These are phyloP conservation scores for Euphorbia peplus DNA, from an alignment of 345 rosid species.

Conservation along the genomic window DNA sequence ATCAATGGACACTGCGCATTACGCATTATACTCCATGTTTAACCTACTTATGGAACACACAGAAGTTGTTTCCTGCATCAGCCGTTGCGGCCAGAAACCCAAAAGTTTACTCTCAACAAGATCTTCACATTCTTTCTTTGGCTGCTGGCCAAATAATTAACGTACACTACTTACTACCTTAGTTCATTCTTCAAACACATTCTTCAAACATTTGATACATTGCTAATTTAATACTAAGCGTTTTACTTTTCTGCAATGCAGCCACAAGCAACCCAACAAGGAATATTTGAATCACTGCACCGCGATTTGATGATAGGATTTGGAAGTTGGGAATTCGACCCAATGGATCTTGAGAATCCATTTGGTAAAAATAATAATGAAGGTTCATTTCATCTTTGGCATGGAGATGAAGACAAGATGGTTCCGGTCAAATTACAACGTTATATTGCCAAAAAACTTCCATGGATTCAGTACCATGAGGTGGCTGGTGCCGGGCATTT, in stretches of 20 bases:
- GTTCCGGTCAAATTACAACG: conserved; percentile 27
- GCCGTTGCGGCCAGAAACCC: conserved; percentile 5
- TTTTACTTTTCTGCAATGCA: not conserved
- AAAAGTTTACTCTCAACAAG: conserved; percentile 17
- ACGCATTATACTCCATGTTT: conserved; percentile 23
- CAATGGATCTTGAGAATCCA: conserved; percentile 27
- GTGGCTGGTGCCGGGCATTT: conserved; percentile 24
- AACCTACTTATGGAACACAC: conserved; percentile 31
- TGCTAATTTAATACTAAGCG: no score
- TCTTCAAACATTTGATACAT: no score
- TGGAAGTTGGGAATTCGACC: conserved; percentile 32
- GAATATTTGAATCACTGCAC: conserved; percentile 21
- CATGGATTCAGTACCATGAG: conserved; percentile 32
- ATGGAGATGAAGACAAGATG: conserved; percentile 25
- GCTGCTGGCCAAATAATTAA: not conserved
- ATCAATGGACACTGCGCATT: conserved; percentile 21
- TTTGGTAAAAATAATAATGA: conserved; percentile 21
- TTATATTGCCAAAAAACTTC: conserved; percentile 17
- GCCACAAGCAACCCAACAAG: conserved; percentile 18
- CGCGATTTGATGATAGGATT: conserved; percentile 26
- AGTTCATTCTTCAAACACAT: no score
- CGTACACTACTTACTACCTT: conserved; percentile 2
- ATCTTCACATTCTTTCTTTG: conserved; percentile 10
- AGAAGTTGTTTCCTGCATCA: conserved; percentile 27
- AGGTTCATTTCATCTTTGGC: conserved; percentile 33